Evolutionary conservation across 1,284 basidiomycete species (phyloP), one percentile per base, ranked within the genome.

Genomic region (Apiotrichum sp.): DNA sequence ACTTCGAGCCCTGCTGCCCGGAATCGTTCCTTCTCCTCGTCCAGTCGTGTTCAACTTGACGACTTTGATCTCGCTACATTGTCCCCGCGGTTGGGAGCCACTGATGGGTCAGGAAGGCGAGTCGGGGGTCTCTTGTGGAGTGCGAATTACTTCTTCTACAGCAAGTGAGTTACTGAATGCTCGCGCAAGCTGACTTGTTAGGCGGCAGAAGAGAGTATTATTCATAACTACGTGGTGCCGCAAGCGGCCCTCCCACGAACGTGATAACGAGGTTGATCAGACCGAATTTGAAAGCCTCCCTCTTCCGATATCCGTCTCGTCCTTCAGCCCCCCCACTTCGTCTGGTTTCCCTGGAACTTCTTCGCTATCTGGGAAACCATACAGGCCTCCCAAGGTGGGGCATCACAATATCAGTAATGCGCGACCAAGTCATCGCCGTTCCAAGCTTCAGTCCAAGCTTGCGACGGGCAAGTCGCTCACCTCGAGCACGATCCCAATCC

Each of bases 111-210:
- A 56, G 75, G 81, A 51, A 83, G 84, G 53, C 64, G 63, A 39
- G 62, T 63, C 13, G 91, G 91, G n/a, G 88, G 91, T 4, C 79
- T 98, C 56, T 80, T 98, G 6, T 98, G 93, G 95, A 92, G 89
- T 38, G 93, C 90, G 13, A 92, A 97, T 73, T 96, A 92, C 84
- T 97, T 98, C 80, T 96, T 98, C 80, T 82, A 93, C 72, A 96
- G 93, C 79, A 83, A 87, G 71, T 95, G 91, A 67, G 76, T 78
- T 32, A 29, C 14, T 13, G 4, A 45, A 39, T 6, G 9, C 3
- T 36, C 10, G 11, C 13, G 14, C 4, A 29, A n/a, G 4, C 16
- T n/a, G 50, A 33, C 47, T 52, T 47, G 35, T 16, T 48, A 75
- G 74, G 52, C 72, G 73, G 72, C 78, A 86, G 77, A 98, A 96